Base-by-base conservation (phyloP, 139 green algal species). In the Tetratostichococcus sp. region DNA sequence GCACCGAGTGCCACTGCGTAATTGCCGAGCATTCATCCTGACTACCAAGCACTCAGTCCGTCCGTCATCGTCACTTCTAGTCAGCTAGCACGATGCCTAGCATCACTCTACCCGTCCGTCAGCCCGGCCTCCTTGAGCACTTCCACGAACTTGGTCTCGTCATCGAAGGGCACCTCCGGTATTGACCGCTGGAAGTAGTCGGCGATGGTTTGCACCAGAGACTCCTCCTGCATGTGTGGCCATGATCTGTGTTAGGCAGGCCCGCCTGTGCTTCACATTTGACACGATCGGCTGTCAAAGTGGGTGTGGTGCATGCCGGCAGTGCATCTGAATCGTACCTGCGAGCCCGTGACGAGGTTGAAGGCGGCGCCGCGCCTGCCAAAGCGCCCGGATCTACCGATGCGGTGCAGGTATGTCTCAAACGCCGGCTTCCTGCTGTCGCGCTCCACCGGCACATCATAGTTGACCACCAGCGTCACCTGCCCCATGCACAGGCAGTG, bases 391-490 rank as follows among this genome's bases (percentile, higher is more conserved):
- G 75, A 91, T 34, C 96, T 88, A 19, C 96, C 96, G 75, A 99
- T 99, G 75, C 96, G 87, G 84, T 99, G 96, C 34, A 99, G 83
- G 84, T 99, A 99, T 6, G 94, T 98, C 79, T 99, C 96, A 79
- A 93, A 98, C 34, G 88, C 90, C 34, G 96, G 95, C 25, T 76
- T 90, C 34, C 73, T 74, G 33, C 81, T n/a, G 79, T 96, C 86
- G 1, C 88, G 82, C 80, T 98, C 90, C 66, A 93, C 84, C 0
- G 96, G 96, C 67, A 97, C 80, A 72, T 98, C 92, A 80, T 94
- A 98, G 87, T 99, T 99, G 73, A 99, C 89, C 23, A 99, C 96
- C 68, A 99, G 89, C 2, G 94, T 98, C 42, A 98, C 93, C 89
- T 97, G 83, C 28, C 69, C 59, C 34, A 33, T 6, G 11, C n/a